Percentiles rank a stretch among this genome's conserved stretches.
phyloP scores from a whole-genome alignment of 2,329 filamentous ascomycete species.

The Cylindrodendrum hubeiense region DNA sequence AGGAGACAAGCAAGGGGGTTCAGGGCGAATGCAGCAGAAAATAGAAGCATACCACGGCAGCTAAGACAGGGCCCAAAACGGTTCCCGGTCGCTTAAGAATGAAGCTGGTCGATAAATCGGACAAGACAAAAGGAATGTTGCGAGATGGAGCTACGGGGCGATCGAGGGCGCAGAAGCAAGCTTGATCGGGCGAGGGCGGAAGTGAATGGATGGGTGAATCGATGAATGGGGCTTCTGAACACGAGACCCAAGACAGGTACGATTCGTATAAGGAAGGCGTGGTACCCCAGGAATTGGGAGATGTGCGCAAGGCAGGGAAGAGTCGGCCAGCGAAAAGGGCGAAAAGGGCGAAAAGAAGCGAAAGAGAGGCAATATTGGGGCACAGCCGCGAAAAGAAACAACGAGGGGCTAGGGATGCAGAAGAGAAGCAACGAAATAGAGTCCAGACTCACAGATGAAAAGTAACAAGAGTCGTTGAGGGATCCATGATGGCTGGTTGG shows the following conservation, averaged over 20 bases:
- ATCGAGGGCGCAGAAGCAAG: conserved; percentile 24
- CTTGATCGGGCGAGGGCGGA: conserved; percentile 21
- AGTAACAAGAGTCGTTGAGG: conserved; percentile 74
- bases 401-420: conserved; percentile 26
- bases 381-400: neutral
- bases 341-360: conserved; percentile 31
- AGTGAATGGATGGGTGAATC: conserved; percentile 25
- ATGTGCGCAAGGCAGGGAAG: conserved; percentile 25
- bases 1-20: conserved; percentile 35
- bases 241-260: conserved; percentile 13
- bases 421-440: conserved; percentile 38
- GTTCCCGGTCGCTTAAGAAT: conserved; percentile 38
- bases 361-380: conserved; percentile 12
- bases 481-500: conserved; percentile 61
- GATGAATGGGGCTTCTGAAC: neutral
- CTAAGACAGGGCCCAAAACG: conserved; percentile 40
- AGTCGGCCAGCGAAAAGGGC: conserved; percentile 39
- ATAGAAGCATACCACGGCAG: conserved; percentile 44
- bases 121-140: conserved; percentile 41
- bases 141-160: conserved; percentile 30
- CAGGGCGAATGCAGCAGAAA: conserved; percentile 37
- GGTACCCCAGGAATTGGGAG: conserved; percentile 25
- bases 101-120: conserved; percentile 41
- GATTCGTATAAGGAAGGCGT: conserved; percentile 30
- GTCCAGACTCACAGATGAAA: conserved; percentile 73